These are phyloP conservation scores for Dictyostelium capitatum DNA, from an alignment of 78 protist species.

Conservation along the genomic window DNA sequence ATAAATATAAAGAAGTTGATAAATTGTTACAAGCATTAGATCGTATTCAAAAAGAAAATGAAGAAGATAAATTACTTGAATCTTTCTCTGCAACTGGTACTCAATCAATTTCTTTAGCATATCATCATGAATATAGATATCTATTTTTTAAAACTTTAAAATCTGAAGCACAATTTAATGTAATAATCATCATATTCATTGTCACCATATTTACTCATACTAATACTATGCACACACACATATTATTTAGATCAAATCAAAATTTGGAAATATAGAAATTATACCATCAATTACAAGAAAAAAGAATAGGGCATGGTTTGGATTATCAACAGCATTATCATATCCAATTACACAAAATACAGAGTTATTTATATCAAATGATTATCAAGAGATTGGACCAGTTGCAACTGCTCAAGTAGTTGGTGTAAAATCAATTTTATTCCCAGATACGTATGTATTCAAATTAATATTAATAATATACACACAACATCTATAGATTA, in stretches of 20 bases:
- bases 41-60: conserved; percentile 14
- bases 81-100: conserved; percentile 36
- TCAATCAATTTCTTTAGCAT: conserved; percentile 29
- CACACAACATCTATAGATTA: background rate
- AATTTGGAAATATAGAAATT: conserved; percentile 7
- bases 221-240: background rate
- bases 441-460: background rate
- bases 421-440: background rate
- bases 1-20: conserved; percentile 30
- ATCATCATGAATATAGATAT: conserved; percentile 15
- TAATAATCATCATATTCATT: background rate
- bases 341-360: background rate
- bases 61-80: conserved; percentile 38
- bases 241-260: background rate
- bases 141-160: conserved; percentile 1
- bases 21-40: conserved; percentile 28
- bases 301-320: background rate
- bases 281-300: conserved; percentile 15
- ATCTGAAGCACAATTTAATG: conserved; percentile 4
- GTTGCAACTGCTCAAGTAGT: background rate
- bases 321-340: background rate
- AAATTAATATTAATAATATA: background rate
- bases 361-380: background rate
- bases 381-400: background rate
- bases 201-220: background rate